Conservation (phyloP, 495 filamentous ascomycete species). For the Parathielavia hyrcaniae region DNA sequence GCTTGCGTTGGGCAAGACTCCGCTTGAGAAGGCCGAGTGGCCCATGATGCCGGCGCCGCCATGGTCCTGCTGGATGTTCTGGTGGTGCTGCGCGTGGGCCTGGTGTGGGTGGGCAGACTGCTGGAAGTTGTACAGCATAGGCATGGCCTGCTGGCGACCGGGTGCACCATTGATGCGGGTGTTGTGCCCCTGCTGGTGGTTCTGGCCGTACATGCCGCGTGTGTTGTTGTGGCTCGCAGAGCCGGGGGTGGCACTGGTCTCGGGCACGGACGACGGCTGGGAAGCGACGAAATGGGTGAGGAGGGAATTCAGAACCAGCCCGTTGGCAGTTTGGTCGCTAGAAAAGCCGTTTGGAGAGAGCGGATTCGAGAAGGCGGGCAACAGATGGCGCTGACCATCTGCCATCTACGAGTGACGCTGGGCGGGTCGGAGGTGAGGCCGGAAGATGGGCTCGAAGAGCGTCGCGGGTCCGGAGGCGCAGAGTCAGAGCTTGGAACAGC, state of each 20-base stretch:
- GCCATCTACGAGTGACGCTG: slow-evolving; percentile 56
- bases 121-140: slow-evolving; percentile 65
- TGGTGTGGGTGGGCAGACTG: slow-evolving; percentile 62
- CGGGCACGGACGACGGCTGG: slow-evolving; percentile 48
- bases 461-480: slow-evolving; percentile 16
- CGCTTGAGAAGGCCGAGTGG: slow-evolving; percentile 74
- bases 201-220: slow-evolving; percentile 75
- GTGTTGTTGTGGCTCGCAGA: slow-evolving; percentile 60
- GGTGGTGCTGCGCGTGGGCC: slow-evolving; percentile 68
- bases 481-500: slow-evolving; percentile 17
- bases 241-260: slow-evolving; percentile 59
- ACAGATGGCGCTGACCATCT: slow-evolving; percentile 73
- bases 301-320: slow-evolving; percentile 29
- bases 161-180: slow-evolving; percentile 55
- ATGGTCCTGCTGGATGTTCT: slow-evolving; percentile 67
- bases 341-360: slow-evolving; percentile 26
- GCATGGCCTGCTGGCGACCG: slow-evolving; percentile 42
- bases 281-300: slow-evolving; percentile 28
- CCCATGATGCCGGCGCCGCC: slow-evolving; percentile 49
- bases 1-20: slow-evolving; percentile 64
- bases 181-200: slow-evolving; percentile 75
- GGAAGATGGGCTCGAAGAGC: slow-evolving; percentile 6
- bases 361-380: slow-evolving; percentile 47
- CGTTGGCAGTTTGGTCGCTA: slow-evolving; percentile 26
- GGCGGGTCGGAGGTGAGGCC: slow-evolving; percentile 7